Base-by-base conservation (phyloP, 1,284 basidiomycete genomes). In the Coniophora puteana region DNA sequence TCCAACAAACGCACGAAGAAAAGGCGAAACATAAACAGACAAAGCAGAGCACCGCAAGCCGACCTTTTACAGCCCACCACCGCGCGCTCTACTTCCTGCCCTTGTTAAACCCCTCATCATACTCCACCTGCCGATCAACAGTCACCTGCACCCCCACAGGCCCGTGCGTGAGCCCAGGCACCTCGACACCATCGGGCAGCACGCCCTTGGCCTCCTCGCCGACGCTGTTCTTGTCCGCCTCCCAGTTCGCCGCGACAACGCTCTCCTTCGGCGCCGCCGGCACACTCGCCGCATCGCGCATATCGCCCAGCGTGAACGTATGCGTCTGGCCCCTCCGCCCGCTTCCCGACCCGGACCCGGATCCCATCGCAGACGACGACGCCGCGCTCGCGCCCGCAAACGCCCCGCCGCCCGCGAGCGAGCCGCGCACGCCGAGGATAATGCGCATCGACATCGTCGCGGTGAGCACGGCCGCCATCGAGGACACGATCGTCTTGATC, bases 391-490 rank as follows among this genome's bases (percentile, higher is more conserved):
- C 76, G 53, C 59, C 76, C 66, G 61, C 77, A 58, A 86, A 89
- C 25, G 72, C 68, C 14, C 86, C 86, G 28, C 87, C 86, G 23
- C 73, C 60, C 18, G 66, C 69, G 55, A 89, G 83, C 11, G 76
- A 63, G 27, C 86, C 86, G 41, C 83, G 80, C 40, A 89, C 81
- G 47, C 76, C 74, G 51, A 90, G 81, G 50, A 90, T 72, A 67
- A 90, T 88, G 51, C 87, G 85, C 53, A 89, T 78, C 20, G 80
- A 77, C 87, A 89, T 89, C 10, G 86, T 85, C 25, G 84, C 80
- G 21, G 87, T 89, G 46, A 89, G 76, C 18, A 89, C 86, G 8
- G 83, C 85, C 2, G 87, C 75, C 83, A 90, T 89, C 60, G 67
- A 71, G 12, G 84, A 85, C 30, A 89, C 78, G 54, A 88, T 86